These are phyloP conservation scores for Colletotrichum siamense DNA, from an alignment of 2,329 filamentous ascomycete species.

Conservation along the genomic window DNA sequence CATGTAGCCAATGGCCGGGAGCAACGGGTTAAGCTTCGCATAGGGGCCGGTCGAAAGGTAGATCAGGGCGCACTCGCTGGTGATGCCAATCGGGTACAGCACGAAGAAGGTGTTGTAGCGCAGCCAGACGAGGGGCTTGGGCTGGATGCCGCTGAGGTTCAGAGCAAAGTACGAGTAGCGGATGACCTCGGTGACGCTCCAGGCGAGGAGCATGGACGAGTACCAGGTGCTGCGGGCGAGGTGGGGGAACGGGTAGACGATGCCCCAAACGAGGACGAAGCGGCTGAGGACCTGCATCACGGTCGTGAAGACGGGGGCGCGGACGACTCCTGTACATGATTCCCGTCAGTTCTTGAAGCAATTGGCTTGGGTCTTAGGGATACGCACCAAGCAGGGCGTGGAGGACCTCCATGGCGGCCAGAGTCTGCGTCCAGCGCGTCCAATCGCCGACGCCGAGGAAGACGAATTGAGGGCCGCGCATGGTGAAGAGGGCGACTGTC, in stretches of 20 bases:
- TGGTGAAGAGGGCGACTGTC: slow-evolving; percentile 60
- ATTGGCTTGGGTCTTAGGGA: background rate
- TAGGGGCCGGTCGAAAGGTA: slow-evolving; percentile 71
- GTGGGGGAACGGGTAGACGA: slow-evolving; percentile 76
- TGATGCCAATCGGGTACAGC: slow-evolving; percentile 90
- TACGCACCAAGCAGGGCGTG: slow-evolving; percentile 77
- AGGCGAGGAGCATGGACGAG: slow-evolving; percentile 81
- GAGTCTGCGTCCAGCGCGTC: slow-evolving; percentile 81
- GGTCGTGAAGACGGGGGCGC: slow-evolving; percentile 85
- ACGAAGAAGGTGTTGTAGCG: slow-evolving; percentile 93
- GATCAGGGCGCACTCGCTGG: slow-evolving; percentile 84
- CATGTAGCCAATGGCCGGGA: slow-evolving; percentile 65
- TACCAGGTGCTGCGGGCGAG: slow-evolving; percentile 69
- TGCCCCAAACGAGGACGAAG: slow-evolving; percentile 86
- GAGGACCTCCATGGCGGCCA: slow-evolving; percentile 82
- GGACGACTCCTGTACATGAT: slow-evolving; percentile 72
- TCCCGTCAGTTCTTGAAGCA: background rate
- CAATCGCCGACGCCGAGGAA: slow-evolving; percentile 69
- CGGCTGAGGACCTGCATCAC: slow-evolving; percentile 88
- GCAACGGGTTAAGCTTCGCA: slow-evolving; percentile 45
- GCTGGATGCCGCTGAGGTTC: slow-evolving; percentile 67
- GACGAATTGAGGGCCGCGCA: slow-evolving; percentile 62
- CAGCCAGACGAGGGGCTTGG: slow-evolving; percentile 75
- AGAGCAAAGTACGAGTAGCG: slow-evolving; percentile 92
- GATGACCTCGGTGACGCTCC: slow-evolving; percentile 90